Evolutionary conservation across 1,139 yeast genomes (phyloP).

Genomic region (Nakaseomyces uthaithaninus): DNA sequence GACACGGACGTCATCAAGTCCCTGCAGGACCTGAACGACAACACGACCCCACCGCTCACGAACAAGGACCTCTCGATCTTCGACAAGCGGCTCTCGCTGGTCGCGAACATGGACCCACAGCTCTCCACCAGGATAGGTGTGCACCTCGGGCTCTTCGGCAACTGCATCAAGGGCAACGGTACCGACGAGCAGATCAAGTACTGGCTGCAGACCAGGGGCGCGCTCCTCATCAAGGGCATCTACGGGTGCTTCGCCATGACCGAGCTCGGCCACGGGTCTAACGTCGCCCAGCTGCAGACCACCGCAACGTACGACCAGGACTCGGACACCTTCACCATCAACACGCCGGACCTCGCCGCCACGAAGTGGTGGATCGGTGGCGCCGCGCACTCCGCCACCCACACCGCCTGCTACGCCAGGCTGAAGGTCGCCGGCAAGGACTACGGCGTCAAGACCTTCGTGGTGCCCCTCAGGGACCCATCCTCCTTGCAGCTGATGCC

Average conservation of each 20-base stretch:
- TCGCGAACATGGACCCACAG: slow-evolving; percentile 47
- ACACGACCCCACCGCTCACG: slow-evolving; percentile 16
- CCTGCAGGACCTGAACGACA: slow-evolving; percentile 18
- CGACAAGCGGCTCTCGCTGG: slow-evolving; percentile 36
- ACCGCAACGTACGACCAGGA: slow-evolving; percentile 69
- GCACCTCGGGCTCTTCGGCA: slow-evolving; percentile 62
- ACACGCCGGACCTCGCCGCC: slow-evolving; percentile 86
- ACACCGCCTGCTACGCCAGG: slow-evolving; percentile 73
- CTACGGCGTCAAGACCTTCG: slow-evolving; percentile 84
- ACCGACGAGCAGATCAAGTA: slow-evolving; percentile 50
- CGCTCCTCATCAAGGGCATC: slow-evolving; percentile 52
- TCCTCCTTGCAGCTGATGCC: slow-evolving; percentile 58
- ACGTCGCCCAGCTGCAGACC: slow-evolving; percentile 89
- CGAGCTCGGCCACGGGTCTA: slow-evolving; percentile 88
- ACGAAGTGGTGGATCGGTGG: slow-evolving; percentile 99
- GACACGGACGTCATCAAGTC: slow-evolving; percentile 22
- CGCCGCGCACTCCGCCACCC: slow-evolving; percentile 90
- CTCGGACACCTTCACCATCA: slow-evolving; percentile 60
- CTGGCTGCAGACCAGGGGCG: slow-evolving; percentile 73
- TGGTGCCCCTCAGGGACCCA: slow-evolving; percentile 77
- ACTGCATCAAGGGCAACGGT: slow-evolving; percentile 67
- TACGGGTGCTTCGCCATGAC: slow-evolving; percentile 95
- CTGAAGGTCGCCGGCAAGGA: slow-evolving; percentile 74
- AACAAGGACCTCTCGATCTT: slow-evolving; percentile 35
- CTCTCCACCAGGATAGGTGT: slow-evolving; percentile 62